phyloP scores from a whole-genome alignment of 768 basidiomycete species.

The Tylopilus sp. region DNA sequence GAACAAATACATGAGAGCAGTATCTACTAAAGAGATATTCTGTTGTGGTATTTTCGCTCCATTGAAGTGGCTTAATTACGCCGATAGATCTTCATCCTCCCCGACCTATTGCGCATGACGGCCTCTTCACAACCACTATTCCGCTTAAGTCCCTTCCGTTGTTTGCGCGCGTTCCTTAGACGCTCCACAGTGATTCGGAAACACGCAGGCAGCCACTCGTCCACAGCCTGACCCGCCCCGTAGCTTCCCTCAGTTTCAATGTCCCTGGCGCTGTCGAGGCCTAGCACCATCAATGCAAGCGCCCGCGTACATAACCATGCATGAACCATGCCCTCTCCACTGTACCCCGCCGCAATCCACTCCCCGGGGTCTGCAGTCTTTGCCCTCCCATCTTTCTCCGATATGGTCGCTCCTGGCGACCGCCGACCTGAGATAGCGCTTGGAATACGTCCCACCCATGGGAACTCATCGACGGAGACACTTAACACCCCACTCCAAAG shows the following conservation, averaged over 20 bases:
- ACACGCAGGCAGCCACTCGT: slow-evolving; percentile 26
- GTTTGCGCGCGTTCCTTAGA: slow-evolving; percentile 5
- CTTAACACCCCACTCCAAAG: slow-evolving; percentile 66
- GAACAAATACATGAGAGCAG: too few relatives aligned
- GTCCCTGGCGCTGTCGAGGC: slow-evolving; percentile 25
- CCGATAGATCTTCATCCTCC: slow-evolving; percentile 26
- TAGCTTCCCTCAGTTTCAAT: slow-evolving; percentile 17
- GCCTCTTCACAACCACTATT: neutral
- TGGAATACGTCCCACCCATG: slow-evolving; percentile 72
- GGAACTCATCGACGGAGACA: slow-evolving; percentile 55
- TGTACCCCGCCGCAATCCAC: slow-evolving; percentile 70
- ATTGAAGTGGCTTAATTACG: slow-evolving; percentile 5
- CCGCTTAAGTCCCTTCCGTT: neutral
- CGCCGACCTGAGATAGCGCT: slow-evolving; percentile 42
- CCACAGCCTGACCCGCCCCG: slow-evolving; percentile 18
- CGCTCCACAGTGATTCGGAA: slow-evolving; percentile 17
- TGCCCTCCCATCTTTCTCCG: slow-evolving; percentile 1
- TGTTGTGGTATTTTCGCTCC: too few relatives aligned
- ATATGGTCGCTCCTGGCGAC: neutral
- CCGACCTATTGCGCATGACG: slow-evolving; percentile 16
- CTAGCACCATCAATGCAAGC: slow-evolving; percentile 58
- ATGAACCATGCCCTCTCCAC: slow-evolving; percentile 72
- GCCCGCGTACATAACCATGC: slow-evolving; percentile 63
- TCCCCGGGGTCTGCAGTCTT: slow-evolving; percentile 45
- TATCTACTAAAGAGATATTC: too few relatives aligned